Evolutionary conservation across 768 basidiomycete species (phyloP), one percentile per base, ranked within the genome.

Genomic region (Lentinula guzmanii): DNA sequence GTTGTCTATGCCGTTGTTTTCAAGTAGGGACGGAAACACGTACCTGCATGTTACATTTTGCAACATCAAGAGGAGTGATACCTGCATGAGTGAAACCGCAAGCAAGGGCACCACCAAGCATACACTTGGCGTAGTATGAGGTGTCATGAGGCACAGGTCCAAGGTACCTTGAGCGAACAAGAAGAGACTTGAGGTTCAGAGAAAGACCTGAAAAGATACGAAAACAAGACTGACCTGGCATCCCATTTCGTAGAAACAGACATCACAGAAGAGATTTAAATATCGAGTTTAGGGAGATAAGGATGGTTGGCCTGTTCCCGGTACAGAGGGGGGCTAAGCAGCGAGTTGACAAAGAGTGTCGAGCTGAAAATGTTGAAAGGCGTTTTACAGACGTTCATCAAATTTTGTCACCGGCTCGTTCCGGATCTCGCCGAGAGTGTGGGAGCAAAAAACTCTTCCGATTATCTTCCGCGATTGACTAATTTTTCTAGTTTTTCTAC

Each of bases 1-100:
- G 13, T 13, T 24, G 41, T 28, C 6, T 31, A 34, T 61, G 58
- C 46, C 61, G 51, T 45, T 43, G 37, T 28, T 7, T 48, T 48
- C 33, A 46, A 56, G 62, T 59, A 59, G 21, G 11, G 52, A 52
- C n/a, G 21, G 16, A 45, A 39, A 35, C 33, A 71, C 81, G 41
- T 43, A 85, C 90, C 87, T 93, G 91, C 89, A 93, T 93, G 81
- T 93, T 93, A 75, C 91, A 92, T 77, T 93, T 93, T 66, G 89
- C 89, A 61, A 93, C 91, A 77, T 93, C 91, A 63, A 93, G 83
- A 39, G 91, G 91, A 11, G 91, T 92, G 74, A 93, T 87, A 68
- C 87, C 90, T 13, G 90, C 91, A 71, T 95, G 93, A 64, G 93
- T 95, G 71, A 90, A 24, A 76, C 93, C 93, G 68, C 93, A 95